Base-by-base conservation (phyloP, 768 basidiomycete species). In the Rhizopogon sp. region DNA sequence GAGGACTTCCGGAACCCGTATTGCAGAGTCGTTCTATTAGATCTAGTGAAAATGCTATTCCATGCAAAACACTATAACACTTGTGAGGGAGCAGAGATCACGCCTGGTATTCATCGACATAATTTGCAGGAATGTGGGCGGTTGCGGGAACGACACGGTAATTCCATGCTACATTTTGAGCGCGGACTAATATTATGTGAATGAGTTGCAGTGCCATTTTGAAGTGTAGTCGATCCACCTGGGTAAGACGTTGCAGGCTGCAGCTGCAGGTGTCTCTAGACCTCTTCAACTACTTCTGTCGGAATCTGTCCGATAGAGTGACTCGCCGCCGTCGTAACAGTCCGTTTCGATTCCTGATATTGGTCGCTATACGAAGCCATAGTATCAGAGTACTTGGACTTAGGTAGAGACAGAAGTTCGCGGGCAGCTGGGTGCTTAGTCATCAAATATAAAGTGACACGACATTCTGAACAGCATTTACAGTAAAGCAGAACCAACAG, bases 1-100 rank as follows among this genome's bases (percentile, higher is more conserved):
- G 0, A 96, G 74, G 6, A 93, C 89, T 68, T 97, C 95, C 1
- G 89, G 76, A 14, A 97, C 90, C 93, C 93, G 70, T 97, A 96
- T 62, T 92, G 80, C 25, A 83, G 78, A 1, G 93, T 93, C 0
- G 92, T 93, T 94, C 90, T 67, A 95, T 96, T 13, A 97, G 74
- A 65, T 95, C 92, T 51, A 97, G 68, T 20, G 92, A 93, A 68
- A 97, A 97, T 2, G 94, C 93, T 43, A 95, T 87, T 8, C 88
- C 92, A 13, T 93, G 92, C 14, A 94, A 76, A 17, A 93, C 84
- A 59, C 88, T 89, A 60, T 6, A 2, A 44, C 17, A 13, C 62
- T 39, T 46, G 42, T 11, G 37, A 14, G 3, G 20, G 1, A 25
- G 22, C 20, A 25, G 43, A 53, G 43, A 20, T 41, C 28, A 43